Evolutionary conservation across 179 eudicot species (phyloP).

Genomic region (Spergularia azorica): DNA sequence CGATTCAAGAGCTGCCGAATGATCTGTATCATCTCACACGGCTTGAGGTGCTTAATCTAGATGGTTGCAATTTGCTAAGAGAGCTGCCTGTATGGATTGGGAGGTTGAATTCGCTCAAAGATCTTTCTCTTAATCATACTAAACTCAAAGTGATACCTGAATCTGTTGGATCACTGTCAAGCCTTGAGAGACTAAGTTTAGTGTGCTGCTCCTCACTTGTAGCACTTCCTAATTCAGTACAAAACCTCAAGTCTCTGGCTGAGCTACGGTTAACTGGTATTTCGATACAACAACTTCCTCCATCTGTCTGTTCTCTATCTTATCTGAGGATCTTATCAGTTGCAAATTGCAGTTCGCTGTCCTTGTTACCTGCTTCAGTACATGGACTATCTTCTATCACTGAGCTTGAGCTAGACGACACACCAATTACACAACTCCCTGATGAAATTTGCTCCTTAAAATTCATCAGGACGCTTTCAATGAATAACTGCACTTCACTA

Average conservation of each 20-base stretch:
- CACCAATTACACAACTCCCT: conserved; percentile 39
- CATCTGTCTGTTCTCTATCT: conserved; percentile 43
- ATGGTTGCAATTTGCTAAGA: conserved; percentile 33
- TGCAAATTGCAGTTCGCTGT: conserved; percentile 32
- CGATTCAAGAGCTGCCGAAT: conserved; percentile 42
- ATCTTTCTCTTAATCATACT: conserved; percentile 36
- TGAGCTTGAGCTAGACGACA: conserved; percentile 39
- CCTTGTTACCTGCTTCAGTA: conserved; percentile 42
- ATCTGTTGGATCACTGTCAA: conserved; percentile 41
- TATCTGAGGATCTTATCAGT: conserved; percentile 40
- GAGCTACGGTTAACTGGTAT: conserved; percentile 32
- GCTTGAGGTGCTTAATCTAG: conserved; percentile 50
- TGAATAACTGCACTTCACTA: conserved; percentile 46
- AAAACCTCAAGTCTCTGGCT: conserved; percentile 41
- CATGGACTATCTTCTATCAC: conserved; percentile 39
- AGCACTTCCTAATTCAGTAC: conserved; percentile 44
- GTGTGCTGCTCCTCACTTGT: conserved; percentile 39
- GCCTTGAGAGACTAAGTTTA: conserved; percentile 44
- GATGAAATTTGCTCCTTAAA: conserved; percentile 46
- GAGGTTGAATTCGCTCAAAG: conserved; percentile 37
- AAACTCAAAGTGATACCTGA: conserved; percentile 39
- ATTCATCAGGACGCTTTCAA: conserved; percentile 42
- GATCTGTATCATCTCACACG: conserved; percentile 41
- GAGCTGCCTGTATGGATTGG: conserved; percentile 45
- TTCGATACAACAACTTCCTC: conserved; percentile 44